phyloP scores from a whole-genome alignment of 352 stramenopile genomes.

The Elongisporangium senticosum region DNA sequence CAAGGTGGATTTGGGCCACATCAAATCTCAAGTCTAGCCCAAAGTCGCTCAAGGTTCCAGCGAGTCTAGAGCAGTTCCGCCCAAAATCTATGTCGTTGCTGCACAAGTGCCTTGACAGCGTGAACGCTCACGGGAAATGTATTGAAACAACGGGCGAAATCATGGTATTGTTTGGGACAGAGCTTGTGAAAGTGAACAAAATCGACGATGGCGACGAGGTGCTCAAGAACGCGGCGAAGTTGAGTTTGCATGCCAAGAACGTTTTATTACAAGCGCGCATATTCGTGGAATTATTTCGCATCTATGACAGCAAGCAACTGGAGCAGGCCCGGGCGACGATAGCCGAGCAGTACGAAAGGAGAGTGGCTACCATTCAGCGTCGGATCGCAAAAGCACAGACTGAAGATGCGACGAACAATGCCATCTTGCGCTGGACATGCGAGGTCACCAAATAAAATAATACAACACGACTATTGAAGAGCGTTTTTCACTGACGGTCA shows the following conservation, averaged over 20 bases:
- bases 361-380: slow-evolving; percentile 36
- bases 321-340: slow-evolving; percentile 33
- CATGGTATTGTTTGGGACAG: slow-evolving; percentile 62
- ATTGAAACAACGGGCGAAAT: slow-evolving; percentile 56
- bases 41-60: slow-evolving; percentile 17
- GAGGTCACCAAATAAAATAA: slow-evolving; percentile 1
- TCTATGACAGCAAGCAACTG: slow-evolving; percentile 39
- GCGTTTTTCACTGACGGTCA: background rate
- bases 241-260: slow-evolving; percentile 59
- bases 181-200: slow-evolving; percentile 34
- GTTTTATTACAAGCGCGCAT: slow-evolving; percentile 60
- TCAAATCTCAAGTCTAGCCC: slow-evolving; percentile 12
- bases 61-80: slow-evolving; percentile 38
- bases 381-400: slow-evolving; percentile 41
- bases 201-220: slow-evolving; percentile 51
- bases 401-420: slow-evolving; percentile 25
- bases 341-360: slow-evolving; percentile 63
- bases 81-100: slow-evolving; percentile 36
- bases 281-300: slow-evolving; percentile 46
- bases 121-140: slow-evolving; percentile 21
- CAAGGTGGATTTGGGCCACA: slow-evolving; percentile 76
- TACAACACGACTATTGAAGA: background rate
- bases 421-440: slow-evolving; percentile 47
- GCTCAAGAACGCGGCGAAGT: slow-evolving; percentile 48
- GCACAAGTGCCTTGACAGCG: slow-evolving; percentile 38